Base-by-base conservation (phyloP, 331 rosid genomes). In the Acacia pycnantha region DNA sequence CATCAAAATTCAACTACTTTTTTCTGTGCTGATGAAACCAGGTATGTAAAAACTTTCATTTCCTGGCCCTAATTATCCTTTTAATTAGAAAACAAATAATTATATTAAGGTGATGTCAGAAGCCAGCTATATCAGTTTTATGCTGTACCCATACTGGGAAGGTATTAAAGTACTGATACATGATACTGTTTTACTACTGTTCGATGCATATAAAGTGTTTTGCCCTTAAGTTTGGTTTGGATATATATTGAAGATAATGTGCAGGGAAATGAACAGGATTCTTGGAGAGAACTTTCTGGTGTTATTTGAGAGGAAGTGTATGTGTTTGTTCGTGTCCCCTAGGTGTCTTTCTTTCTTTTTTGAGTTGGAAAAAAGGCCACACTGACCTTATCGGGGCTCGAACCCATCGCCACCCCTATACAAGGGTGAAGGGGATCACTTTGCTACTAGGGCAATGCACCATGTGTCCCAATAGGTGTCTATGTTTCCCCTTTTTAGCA, bases 1-100 rank as follows among this genome's bases (percentile, higher is more conserved):
- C 62, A 71, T 77, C 86, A 78, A 66, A 78, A 10, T 70, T 46
- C 79, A 33, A 79, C 83, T 11, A 83, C 97, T 79, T 91, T 58
- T 81, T 94, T 94, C 82, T 94, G 98, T 70, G 86, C 83, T 4
- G 98, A 94, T 44, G 90, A 91, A 84, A 84, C 80, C 48, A 91
- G 98, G 98, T 94, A 77, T 43, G 51, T 11, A 11, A 0, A 8
- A 41, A 40, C 68, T 50, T 80, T 29, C 22, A 47, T 33, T 65
- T 33, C 33, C 7, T 65, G 12, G 41, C 35, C 16, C 24, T 65
- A 7, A 6, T 31, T 65, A 6, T 16, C 21, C 44, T 31, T 8
- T 27, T 29, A 14, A n/a, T 64, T 64, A 12, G 68, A 14, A 26
- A 62, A 62, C n/a, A 29, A 62, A 14, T 15, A 62, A 62, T 27